Percentiles rank a stretch among this genome's conserved stretches.
These are phyloP conservation scores for Penicillium waksmanii DNA, from an alignment of 495 filamentous ascomycete genomes.

Conservation along the genomic window DNA sequence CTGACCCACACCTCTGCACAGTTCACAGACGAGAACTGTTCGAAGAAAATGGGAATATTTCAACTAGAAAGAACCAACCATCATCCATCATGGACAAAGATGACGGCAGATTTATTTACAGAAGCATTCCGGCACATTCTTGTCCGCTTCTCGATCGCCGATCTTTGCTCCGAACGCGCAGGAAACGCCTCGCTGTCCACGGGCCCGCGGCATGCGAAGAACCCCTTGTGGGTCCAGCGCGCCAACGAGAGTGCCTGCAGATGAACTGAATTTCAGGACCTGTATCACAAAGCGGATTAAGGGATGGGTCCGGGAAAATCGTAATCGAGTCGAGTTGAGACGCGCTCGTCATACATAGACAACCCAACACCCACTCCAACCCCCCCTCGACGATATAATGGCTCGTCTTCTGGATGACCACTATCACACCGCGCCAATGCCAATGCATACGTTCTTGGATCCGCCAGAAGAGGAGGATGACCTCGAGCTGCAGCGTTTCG, in stretches of 20 bases:
- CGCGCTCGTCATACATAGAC: slow-evolving; percentile 2
- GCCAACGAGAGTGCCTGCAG: slow-evolving; percentile 1
- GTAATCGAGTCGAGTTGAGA: neutral
- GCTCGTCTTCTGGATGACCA: slow-evolving; percentile 1
- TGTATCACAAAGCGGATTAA: slow-evolving; percentile 7
- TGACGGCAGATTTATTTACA: slow-evolving; percentile 6
- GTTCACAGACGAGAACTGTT: neutral
- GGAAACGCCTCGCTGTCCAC: neutral
- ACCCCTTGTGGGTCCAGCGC: slow-evolving; percentile 6
- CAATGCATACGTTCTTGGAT: slow-evolving; percentile 4
- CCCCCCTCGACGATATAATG: neutral
- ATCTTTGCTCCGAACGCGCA: slow-evolving; percentile 3
- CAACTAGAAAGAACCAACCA: neutral
- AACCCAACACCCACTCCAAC: neutral
- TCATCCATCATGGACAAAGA: neutral
- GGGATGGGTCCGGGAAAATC: neutral
- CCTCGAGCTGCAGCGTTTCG: neutral
- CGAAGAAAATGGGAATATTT: neutral
- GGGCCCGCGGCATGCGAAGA: slow-evolving; percentile 8
- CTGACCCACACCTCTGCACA: slow-evolving; percentile 2
- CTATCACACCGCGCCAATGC: neutral
- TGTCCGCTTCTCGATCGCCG: slow-evolving; percentile 1
- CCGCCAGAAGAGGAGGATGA: slow-evolving; percentile 4
- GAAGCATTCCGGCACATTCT: slow-evolving; percentile 3
- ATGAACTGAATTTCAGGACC: slow-evolving; percentile 2